A percentile compares a stretch with the other conserved stretches of the same genome.
phyloP scores from a whole-genome alignment of 208 protist species.

The Lotmaria passim region DNA sequence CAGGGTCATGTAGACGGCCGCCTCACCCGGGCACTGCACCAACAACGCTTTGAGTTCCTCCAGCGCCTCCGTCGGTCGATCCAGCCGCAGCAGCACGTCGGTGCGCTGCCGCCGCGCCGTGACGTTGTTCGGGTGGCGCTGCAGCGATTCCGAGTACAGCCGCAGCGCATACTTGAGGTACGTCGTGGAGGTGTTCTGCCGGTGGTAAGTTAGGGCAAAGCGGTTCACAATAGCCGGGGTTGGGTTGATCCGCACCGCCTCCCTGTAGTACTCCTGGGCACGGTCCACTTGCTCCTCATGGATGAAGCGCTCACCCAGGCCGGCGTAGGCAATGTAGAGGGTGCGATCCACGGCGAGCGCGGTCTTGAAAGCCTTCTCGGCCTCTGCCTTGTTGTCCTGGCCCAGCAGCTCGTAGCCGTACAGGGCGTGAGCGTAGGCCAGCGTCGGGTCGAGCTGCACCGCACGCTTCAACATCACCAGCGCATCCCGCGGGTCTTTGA shows the following conservation, averaged over 20 bases:
- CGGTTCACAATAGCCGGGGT: constrained; percentile 78
- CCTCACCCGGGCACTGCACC: constrained; percentile 84
- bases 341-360: constrained; percentile 90
- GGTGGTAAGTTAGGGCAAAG: constrained; percentile 74
- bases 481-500: constrained; percentile 94
- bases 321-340: constrained; percentile 98
- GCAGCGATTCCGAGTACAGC: constrained; percentile 75
- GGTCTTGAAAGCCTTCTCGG: constrained; percentile 83
- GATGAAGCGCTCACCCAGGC: constrained; percentile 93
- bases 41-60: constrained; percentile 78
- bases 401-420: constrained; percentile 95
- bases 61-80: constrained; percentile 69
- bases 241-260: constrained; percentile 89
- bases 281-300: constrained; percentile 90
- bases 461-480: constrained; percentile 95
- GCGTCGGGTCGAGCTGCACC: constrained; percentile 82
- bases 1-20: constrained; percentile 88
- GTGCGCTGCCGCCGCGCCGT: constrained; percentile 92
- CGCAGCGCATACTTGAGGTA: constrained; percentile 71
- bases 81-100: constrained; percentile 81
- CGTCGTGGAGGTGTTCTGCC: constrained; percentile 44
- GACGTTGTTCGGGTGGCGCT: constrained; percentile 81
- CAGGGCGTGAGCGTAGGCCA: constrained; percentile 95
- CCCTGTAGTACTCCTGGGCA: constrained; percentile 90
- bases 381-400: constrained; percentile 94